These are phyloP conservation scores for Erythrophleum fordii DNA, from an alignment of 306 rosid genomes.

Conservation along the genomic window DNA sequence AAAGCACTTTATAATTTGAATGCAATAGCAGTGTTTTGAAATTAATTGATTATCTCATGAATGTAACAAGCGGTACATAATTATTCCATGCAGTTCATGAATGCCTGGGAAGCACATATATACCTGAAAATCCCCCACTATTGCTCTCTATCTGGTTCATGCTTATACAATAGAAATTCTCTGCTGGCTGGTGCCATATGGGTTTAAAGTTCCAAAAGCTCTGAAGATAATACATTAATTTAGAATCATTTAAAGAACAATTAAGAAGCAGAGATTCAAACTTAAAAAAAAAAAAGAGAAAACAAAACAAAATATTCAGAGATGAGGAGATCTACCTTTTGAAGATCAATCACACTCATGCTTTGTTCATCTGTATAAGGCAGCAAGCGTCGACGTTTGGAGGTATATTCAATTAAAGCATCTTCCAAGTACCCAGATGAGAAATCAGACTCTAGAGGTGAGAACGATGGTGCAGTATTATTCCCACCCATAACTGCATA, in stretches of 20 bases:
- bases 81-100: neutral
- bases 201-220: slow-evolving; percentile 61
- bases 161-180: slow-evolving; percentile 51
- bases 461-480: slow-evolving; percentile 39
- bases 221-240: slow-evolving; percentile 37
- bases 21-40: neutral
- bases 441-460: slow-evolving; percentile 60
- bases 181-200: slow-evolving; percentile 55
- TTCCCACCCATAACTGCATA: slow-evolving; percentile 64
- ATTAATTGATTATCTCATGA: slow-evolving; percentile 11
- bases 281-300: too few species aligned
- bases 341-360: slow-evolving; percentile 40
- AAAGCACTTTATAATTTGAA: slow-evolving; percentile 17
- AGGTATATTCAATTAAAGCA: slow-evolving; percentile 73
- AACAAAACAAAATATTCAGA: neutral
- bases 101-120: neutral
- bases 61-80: slow-evolving; percentile 16
- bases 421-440: slow-evolving; percentile 94
- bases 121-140: slow-evolving; percentile 53
- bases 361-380: slow-evolving; percentile 33
- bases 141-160: slow-evolving; percentile 57
- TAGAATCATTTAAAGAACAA: slow-evolving; percentile 32
- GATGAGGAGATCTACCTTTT: slow-evolving; percentile 37
- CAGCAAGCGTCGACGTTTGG: slow-evolving; percentile 79
- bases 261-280: neutral